Conservation (phyloP, 805 yeast genomes). For the Schwanniomyces vanrijiae region DNA sequence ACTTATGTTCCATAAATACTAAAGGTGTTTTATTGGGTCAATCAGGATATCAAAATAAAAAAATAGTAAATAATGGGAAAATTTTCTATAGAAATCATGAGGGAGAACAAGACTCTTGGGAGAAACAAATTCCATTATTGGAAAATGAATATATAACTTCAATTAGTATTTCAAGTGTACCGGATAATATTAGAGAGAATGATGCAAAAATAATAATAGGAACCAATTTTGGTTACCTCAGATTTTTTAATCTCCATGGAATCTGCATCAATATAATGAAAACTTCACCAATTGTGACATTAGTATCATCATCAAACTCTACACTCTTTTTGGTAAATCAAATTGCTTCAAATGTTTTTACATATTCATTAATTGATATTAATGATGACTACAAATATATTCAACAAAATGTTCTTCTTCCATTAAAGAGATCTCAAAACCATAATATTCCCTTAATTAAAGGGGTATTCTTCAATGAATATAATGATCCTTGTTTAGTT, state of each 20-base stretch:
- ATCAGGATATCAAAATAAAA: constrained; percentile 25
- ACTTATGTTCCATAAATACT: constrained; percentile 70
- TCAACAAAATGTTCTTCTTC: constrained; percentile 40
- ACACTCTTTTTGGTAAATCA: constrained; percentile 53
- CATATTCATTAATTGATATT: constrained; percentile 50
- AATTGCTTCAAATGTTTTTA: constrained; percentile 31
- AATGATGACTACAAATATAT: constrained; percentile 37
- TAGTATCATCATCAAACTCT: constrained; percentile 60
- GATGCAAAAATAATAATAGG: constrained; percentile 60
- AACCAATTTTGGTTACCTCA: constrained; percentile 71
- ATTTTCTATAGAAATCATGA: constrained; percentile 72
- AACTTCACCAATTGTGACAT: constrained; percentile 68
- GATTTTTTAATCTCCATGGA: constrained; percentile 73
- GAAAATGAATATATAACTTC: constrained; percentile 64
- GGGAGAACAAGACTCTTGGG: constrained; percentile 69
- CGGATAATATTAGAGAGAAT: constrained; percentile 9
- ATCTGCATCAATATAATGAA: constrained; percentile 69
- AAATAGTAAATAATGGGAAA: constrained; percentile 33
- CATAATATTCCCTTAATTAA: constrained; percentile 43
- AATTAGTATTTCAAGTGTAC: constrained; percentile 52
- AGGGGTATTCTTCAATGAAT: constrained; percentile 80
- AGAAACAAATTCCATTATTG: constrained; percentile 52
- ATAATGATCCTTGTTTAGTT: constrained; percentile 87
- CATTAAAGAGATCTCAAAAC: constrained; percentile 26
- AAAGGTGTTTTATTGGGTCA: constrained; percentile 62